These are phyloP conservation scores for Chloranthus sessilifolius DNA, from an alignment of 164 flowering plant species.

Conservation along the genomic window DNA sequence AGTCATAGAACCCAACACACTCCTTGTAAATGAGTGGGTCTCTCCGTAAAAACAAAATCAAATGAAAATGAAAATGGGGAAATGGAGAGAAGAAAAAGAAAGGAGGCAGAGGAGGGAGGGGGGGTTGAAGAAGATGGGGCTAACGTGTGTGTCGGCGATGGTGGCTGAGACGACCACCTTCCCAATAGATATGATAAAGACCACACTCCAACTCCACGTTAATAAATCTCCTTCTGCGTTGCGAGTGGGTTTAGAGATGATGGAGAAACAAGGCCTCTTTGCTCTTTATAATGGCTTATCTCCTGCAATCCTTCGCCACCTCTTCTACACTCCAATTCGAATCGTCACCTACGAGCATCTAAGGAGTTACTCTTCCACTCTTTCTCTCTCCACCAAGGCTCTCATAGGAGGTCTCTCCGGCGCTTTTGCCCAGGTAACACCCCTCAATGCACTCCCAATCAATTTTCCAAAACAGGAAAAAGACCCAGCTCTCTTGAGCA, in stretches of 20 bases:
- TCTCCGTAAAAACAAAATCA: too few species aligned
- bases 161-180: conserved; percentile 76
- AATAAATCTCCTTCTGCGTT: conserved; percentile 24
- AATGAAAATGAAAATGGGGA: too few species aligned
- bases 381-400: conserved; percentile 45
- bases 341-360: conserved; percentile 74
- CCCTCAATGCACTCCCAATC: not conserved
- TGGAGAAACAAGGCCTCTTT: conserved; percentile 35
- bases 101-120: not conserved
- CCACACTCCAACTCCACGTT: conserved; percentile 72
- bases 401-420: conserved; percentile 74
- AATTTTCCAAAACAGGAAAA: too few species aligned
- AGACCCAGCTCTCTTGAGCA: too few species aligned
- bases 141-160: conserved; percentile 67
- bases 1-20: too few species aligned
- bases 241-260: conserved; percentile 40
- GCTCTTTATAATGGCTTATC: conserved; percentile 77
- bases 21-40: too few species aligned
- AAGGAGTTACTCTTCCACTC: conserved; percentile 19
- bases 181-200: conserved; percentile 82
- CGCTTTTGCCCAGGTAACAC: conserved; percentile 70
- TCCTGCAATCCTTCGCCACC: conserved; percentile 69
- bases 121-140: conserved; percentile 6
- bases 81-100: too few species aligned
- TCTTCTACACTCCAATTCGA: conserved; percentile 80